Base-by-base conservation (phyloP, 2,329 filamentous ascomycete species). In the Sordariomycetes sp. region DNA sequence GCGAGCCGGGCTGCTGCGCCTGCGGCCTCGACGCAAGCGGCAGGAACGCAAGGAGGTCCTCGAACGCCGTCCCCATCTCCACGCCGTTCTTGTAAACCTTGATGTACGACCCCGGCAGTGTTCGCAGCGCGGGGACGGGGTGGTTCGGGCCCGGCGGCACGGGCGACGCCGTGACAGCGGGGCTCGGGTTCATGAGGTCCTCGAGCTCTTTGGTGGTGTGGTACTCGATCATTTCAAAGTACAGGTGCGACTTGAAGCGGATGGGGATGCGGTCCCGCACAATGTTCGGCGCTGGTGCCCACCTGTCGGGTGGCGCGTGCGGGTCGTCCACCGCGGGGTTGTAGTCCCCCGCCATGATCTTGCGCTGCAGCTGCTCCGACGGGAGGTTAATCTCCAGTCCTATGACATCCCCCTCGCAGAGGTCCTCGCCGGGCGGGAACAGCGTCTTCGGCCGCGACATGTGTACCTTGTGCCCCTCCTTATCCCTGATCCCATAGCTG, bases 201-300 rank as follows among this genome's bases (percentile, higher is more conserved):
- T 96, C 91, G 48, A 97, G 82, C 62, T 95, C 87, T 67, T 95
- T 95, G 12, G 86, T 87, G 0, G 89, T 78, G 63, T 92, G 88
- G 68, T 95, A 95, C 67, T 95, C 90, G 62, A 90, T 87, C 67
- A 89, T 87, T 71, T 97, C 92, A 69, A 96, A 96, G 73, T 95
- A 96, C 56, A 91, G 87, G 68, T 95, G 90, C 50, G 87, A 84
- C 70, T 96, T 96, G 75, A 95, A 95, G 10, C 91, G 85, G 62
- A 97, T 95, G 1, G 94, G 91, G 52, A 96, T 90, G 54, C 94
- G 88, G 69, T 99, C 95, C 61, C 95, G 89, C 59, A 99, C 89
- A 61, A 97, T 87, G 68, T 97, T 94, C 17, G 82, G 73, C 0
- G 80, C 80, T 60, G 81, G 78, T n/a, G 79, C 76, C 0, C 79